Percentiles rank a stretch among this genome's conserved stretches.
Conservation (phyloP, 1,284 basidiomycete species). For the Rhodotorula sp. region DNA sequence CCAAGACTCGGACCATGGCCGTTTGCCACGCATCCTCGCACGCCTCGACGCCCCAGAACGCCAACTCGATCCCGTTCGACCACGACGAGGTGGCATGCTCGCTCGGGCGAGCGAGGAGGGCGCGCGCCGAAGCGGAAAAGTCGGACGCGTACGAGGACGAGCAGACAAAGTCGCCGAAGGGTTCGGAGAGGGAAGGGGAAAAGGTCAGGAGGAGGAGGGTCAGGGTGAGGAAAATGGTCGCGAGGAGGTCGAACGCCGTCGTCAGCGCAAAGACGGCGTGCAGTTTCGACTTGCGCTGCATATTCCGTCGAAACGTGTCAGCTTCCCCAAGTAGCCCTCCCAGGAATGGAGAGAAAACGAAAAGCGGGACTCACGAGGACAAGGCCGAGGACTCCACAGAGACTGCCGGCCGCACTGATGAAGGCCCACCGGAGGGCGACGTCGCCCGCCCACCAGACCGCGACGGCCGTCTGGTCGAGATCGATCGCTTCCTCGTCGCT, state of each 20-base stretch:
- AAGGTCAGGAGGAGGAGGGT: constrained; percentile 27
- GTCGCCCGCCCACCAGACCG: constrained; percentile 22
- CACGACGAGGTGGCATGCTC: not conserved
- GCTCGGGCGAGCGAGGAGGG: constrained; percentile 4
- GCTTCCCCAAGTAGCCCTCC: too few species aligned
- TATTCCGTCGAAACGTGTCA: too few species aligned
- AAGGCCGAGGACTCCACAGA: constrained; percentile 22
- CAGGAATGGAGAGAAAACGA: not conserved
- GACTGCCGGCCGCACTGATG: constrained; percentile 12
- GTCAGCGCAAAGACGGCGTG: constrained; percentile 33
- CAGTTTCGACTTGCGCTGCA: constrained; percentile 14
- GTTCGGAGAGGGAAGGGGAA: constrained; percentile 20
- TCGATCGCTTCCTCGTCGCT: constrained; percentile 11
- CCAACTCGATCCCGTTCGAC: constrained; percentile 11
- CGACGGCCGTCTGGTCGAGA: constrained; percentile 16
- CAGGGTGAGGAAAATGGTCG: constrained; percentile 22
- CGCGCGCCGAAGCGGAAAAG: not conserved
- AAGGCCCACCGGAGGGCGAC: constrained; percentile 18
- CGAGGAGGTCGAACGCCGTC: constrained; percentile 30
- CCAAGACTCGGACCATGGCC: constrained; percentile 22
- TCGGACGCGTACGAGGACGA: constrained; percentile 22
- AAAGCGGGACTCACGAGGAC: constrained; percentile 13
- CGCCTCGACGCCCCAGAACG: constrained; percentile 32
- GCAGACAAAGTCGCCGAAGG: constrained; percentile 31
- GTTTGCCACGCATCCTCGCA: constrained; percentile 34